Evolutionary conservation across 768 basidiomycete genomes (phyloP).

Genomic region (Chalciporus piperatus): DNA sequence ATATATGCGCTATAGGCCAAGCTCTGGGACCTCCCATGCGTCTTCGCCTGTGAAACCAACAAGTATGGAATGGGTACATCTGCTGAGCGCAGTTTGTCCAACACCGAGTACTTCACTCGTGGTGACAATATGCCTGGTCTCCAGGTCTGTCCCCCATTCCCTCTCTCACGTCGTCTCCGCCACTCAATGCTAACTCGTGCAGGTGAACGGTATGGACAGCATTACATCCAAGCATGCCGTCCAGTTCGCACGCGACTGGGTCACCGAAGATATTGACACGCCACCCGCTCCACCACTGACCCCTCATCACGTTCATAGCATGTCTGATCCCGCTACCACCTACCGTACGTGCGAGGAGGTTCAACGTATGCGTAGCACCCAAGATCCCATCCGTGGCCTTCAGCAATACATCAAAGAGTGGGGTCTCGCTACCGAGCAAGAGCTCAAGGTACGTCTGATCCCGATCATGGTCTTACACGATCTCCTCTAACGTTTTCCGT

Average conservation of each 20-base stretch:
- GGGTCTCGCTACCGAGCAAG: conserved; percentile 86
- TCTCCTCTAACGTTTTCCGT: neutral
- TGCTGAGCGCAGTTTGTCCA: conserved; percentile 87
- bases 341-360: conserved; percentile 99
- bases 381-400: conserved; percentile 93
- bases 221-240: conserved; percentile 85
- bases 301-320: conserved; percentile 41
- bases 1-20: conserved; percentile 59
- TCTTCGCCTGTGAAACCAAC: conserved; percentile 99
- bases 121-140: conserved; percentile 97
- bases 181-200: neutral
- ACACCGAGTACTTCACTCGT: conserved; percentile 94
- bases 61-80: conserved; percentile 99
- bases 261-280: conserved; percentile 52
- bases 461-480: neutral
- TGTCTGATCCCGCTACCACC: conserved; percentile 99
- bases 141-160: conserved; percentile 52
- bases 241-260: conserved; percentile 86
- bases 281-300: too few species aligned
- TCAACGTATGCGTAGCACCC: conserved; percentile 91
- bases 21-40: conserved; percentile 89
- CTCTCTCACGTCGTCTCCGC: neutral
- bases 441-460: conserved; percentile 70
- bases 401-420: conserved; percentile 93
- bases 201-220: conserved; percentile 99